Base-by-base conservation (phyloP, 306 rosid species). In the Prunus armeniaca region DNA sequence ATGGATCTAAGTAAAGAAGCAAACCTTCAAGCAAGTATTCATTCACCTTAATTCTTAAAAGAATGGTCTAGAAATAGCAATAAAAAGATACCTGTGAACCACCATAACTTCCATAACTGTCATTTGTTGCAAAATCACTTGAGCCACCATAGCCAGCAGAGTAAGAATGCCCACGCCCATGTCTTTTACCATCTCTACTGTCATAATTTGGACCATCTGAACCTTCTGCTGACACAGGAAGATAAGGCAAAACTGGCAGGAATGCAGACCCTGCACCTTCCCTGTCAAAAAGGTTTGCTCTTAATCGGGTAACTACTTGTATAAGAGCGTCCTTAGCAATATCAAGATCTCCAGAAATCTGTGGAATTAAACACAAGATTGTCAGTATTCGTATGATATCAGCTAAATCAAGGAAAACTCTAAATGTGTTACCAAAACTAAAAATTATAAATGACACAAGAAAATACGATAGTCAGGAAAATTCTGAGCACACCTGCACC, bases 291-390 rank as follows among this genome's bases (percentile, higher is more conserved):
- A 92, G 54, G 84, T 96, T 96, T 41, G 99, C 96, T 79, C 97
- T 89, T 79, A 96, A 74, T 67, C 99, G 89, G 17, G 98, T 92
- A 69, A 90, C 91, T 50, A 96, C 89, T 54, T 96, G 99, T 76
- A 96, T 86, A 80, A 96, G 93, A 83, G 99, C 99, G 45, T 96
- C 99, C 88, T 92, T 96, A 76, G 91, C 99, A 41, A 96, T 75
- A 79, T 96, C 99, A 27, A 96, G 91, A 68, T 96, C 99, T 79
- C 99, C 99, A 8, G 97, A 80, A 83, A 96, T 86, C 99, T 96
- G 78, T 71, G 5, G 63, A 76, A 74, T 47, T 46, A 30, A 66
- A 24, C 3, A 47, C 63, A 55, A 13, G 54, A 54, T 14, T 73
- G 51, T 76, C 72, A 72, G 74, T 66, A 58, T 60, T 66, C 38